These are phyloP conservation scores for Tilletia setariae DNA, from an alignment of 1,284 basidiomycete genomes.

Conservation along the genomic window DNA sequence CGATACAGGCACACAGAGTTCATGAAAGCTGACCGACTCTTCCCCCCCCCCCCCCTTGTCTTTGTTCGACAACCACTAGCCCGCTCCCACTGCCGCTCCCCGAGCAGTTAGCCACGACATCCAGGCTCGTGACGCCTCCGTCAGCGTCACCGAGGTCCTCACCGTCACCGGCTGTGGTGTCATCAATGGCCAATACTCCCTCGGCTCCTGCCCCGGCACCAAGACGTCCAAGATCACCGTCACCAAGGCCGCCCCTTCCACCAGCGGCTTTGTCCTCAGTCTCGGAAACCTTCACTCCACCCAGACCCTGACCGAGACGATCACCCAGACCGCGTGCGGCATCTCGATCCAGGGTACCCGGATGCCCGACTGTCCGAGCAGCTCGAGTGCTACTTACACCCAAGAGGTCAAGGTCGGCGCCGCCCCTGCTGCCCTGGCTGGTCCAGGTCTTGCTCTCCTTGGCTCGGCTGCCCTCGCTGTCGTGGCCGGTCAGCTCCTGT, in stretches of 20 bases:
- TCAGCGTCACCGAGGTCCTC: not conserved
- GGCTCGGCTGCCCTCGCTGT: slow-evolving; percentile 4
- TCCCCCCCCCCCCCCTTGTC: too few relatives aligned
- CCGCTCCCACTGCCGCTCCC: slow-evolving; percentile 3
- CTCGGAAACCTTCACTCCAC: not conserved
- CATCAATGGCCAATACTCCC: not conserved
- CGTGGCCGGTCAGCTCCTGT: slow-evolving; percentile 3
- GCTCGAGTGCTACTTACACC: not conserved
- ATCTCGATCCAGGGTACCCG: not conserved
- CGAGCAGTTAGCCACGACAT: not conserved
- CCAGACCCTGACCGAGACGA: not conserved
- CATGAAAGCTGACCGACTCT: too few relatives aligned
- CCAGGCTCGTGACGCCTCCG: not conserved
- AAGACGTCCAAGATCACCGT: not conserved
- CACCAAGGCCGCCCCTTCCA: not conserved
- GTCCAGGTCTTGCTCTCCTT: slow-evolving; percentile 9
- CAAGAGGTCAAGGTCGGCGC: not conserved
- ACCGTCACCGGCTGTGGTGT: slow-evolving; percentile 13
- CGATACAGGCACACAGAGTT: not conserved
- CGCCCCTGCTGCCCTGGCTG: not conserved
- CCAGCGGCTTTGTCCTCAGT: not conserved
- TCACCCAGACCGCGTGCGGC: slow-evolving; percentile 5
- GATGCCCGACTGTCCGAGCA: not conserved
- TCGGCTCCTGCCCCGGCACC: slow-evolving; percentile 4
- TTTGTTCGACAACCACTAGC: not conserved